Conservation (phyloP, 805 yeast genomes). For the Candida maesae region DNA sequence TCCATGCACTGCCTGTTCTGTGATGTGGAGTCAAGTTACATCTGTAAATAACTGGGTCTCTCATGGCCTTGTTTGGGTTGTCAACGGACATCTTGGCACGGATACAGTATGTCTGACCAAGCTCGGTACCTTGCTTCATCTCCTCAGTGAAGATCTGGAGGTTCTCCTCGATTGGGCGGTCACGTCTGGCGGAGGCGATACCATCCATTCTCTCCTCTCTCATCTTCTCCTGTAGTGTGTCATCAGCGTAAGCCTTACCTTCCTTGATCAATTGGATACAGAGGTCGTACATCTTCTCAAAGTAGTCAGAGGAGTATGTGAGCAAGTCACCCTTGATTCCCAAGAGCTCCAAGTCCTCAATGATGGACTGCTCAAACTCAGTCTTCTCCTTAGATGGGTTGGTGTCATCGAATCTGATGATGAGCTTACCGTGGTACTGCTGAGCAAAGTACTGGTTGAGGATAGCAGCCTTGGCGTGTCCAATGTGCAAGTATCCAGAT, state of each 20-base stretch:
- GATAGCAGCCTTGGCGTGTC: conserved; percentile 98
- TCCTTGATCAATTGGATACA: conserved; percentile 87
- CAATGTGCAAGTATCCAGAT: conserved; percentile 97
- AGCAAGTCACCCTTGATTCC: conserved; percentile 90
- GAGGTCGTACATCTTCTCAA: conserved; percentile 82
- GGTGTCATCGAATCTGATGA: conserved; percentile 96
- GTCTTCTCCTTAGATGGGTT: conserved; percentile 95
- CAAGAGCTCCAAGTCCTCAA: conserved; percentile 85
- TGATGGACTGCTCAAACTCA: conserved; percentile 90
- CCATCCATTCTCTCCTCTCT: conserved; percentile 99
- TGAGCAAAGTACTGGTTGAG: conserved; percentile 96
- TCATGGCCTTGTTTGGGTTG: conserved; percentile 87
- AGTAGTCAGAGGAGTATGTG: conserved; percentile 92
- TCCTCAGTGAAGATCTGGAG: conserved; percentile 80
- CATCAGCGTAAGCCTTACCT: conserved; percentile 97
- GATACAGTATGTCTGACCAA: conserved; percentile 85
- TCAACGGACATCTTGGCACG: conserved; percentile 96
- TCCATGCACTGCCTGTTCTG: conserved; percentile 91
- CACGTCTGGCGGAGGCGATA: conserved; percentile 86
- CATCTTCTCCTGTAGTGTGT: conserved; percentile 91
- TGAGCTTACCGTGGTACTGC: conserved; percentile 92
- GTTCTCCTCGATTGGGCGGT: conserved; percentile 90
- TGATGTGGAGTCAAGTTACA: conserved; percentile 97
- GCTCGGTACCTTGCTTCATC: conserved; percentile 92
- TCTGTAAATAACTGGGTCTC: conserved; percentile 98